Evolutionary conservation across 176 grass and related monocot species (phyloP), one percentile per base, ranked within the genome.

Genomic region (Musa troglodytarum): DNA sequence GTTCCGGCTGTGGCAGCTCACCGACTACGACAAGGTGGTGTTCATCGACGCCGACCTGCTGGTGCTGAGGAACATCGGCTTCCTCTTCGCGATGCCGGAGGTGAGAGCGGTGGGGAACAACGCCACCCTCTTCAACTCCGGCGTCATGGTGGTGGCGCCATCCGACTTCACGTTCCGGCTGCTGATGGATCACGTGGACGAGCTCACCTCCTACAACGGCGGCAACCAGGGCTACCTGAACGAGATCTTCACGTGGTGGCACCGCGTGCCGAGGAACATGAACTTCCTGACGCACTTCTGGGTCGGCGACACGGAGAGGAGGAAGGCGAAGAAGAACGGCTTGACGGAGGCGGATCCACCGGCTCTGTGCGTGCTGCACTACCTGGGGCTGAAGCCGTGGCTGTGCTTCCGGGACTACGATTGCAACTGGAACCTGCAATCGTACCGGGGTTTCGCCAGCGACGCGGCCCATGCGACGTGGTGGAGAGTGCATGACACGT

Each of bases 191-290:
- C 88, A 88, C 69, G 88, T 97, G 69, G 86, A 89, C n/a, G 90
- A 93, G 80, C 91, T 97, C 56, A 86, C 83, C 6, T 99, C 95
- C 0, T 94, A 99, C 68, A 99, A 94, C 21, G 95, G 95, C 17
- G 95, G 95, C 1, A 88, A 99, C 55, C 95, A 99, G 74, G 95
- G 95, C 0, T 99, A 92, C 56, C 65, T 94, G 58, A 94, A 99
- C 51, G 95, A 94, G 87, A 88, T 97, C 71, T 97, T 97, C 81
- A 93, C 94, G 26, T 93, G 94, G 94, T 97, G 90, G 94, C 94
- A 97, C 57, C 76, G 93, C 3, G 55, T 76, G 19, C 74, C 57
- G 29, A 20, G 55, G 16, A 59, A 22, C 55, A 76, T 63, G 56
- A 76, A 76, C 57, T 63, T 11, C 26, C 29, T 76, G 29, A 76